Evolutionary conservation across 345 rosid genomes (phyloP).

Genomic region (Acer yangbiense): DNA sequence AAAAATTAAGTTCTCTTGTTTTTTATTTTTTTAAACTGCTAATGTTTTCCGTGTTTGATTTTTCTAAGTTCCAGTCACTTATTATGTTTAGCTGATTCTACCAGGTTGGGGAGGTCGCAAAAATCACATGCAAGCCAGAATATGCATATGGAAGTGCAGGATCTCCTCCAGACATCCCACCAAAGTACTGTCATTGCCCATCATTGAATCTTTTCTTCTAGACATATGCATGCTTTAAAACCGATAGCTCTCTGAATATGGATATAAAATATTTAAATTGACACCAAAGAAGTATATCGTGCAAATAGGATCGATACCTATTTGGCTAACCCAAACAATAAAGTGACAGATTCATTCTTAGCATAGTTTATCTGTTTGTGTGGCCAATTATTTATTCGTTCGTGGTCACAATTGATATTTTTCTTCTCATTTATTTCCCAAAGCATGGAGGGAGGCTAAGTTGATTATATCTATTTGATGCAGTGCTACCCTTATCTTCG

Average conservation of each 20-base stretch:
- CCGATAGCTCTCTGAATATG: neutral
- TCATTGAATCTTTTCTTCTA: neutral
- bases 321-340: neutral
- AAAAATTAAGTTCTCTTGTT: neutral
- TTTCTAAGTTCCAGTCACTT: neutral
- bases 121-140: constrained; percentile 88
- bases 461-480: constrained; percentile 24
- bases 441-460: neutral
- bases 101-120: constrained; percentile 97
- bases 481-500: constrained; percentile 87
- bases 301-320: neutral
- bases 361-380: too few relatives aligned
- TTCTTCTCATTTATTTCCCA: neutral
- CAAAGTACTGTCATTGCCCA: constrained; percentile 48
- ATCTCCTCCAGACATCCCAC: constrained; percentile 90
- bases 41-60: neutral
- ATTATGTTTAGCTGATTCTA: constrained; percentile 6
- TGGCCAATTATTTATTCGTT: too few relatives aligned
- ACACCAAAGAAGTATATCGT: neutral
- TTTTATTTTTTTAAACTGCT: neutral
- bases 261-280: neutral
- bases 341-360: neutral
- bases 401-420: too few relatives aligned
- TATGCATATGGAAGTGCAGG: constrained; percentile 91
- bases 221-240: constrained; percentile 1